These are phyloP conservation scores for Cryphonectria carpinicola DNA, from an alignment of 2,329 filamentous ascomycete species.

Conservation along the genomic window DNA sequence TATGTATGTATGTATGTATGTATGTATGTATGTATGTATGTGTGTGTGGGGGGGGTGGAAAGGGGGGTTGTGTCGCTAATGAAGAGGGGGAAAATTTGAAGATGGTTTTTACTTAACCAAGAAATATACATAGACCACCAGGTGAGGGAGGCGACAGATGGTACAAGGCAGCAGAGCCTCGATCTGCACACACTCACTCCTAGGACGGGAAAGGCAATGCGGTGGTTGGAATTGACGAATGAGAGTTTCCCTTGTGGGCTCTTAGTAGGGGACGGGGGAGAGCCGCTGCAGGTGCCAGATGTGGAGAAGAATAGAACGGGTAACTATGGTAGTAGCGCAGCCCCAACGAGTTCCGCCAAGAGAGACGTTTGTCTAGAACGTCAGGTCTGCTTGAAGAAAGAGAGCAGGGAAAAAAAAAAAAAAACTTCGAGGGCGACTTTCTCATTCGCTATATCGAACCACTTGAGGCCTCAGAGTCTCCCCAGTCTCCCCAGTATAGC, in stretches of 20 bases:
- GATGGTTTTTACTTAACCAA: neutral
- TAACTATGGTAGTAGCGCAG: neutral
- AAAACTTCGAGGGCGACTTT: neutral
- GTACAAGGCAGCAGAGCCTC: slow-evolving; percentile 9
- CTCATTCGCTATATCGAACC: neutral
- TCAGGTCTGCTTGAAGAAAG: neutral
- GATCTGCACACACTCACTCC: neutral
- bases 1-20: too few species aligned
- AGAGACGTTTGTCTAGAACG: neutral
- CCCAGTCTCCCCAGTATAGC: neutral
- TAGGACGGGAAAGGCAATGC: slow-evolving; percentile 1
- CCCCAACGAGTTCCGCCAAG: neutral
- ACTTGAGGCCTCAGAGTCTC: neutral
- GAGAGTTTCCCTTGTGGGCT: neutral
- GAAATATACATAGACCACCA: neutral
- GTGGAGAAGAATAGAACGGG: slow-evolving; percentile 1
- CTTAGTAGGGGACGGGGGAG: neutral
- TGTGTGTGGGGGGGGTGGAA: too few species aligned
- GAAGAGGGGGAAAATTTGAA: neutral
- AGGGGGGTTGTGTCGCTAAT: neutral
- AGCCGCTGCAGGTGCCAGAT: neutral
- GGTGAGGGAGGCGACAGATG: slow-evolving; percentile 1
- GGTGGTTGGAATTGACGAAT: slow-evolving; percentile 10
- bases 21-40: too few species aligned
- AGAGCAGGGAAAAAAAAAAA: neutral